Evolutionary conservation across 2,329 filamentous ascomycete genomes (phyloP), one percentile per base, ranked within the genome.

Genomic region (Beauveria scarabaeidicola): DNA sequence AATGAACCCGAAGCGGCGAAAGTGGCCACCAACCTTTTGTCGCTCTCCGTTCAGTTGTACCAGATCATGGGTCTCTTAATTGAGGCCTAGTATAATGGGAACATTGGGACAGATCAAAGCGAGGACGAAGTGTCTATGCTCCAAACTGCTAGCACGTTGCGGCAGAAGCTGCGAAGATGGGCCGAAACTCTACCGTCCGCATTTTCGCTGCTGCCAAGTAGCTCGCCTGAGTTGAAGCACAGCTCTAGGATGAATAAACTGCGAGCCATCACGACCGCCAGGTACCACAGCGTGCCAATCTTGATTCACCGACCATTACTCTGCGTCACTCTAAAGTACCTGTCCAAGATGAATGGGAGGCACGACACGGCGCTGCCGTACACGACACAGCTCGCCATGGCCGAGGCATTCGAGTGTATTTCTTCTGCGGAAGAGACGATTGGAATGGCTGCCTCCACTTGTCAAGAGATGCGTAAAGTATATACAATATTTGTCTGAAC

Each of bases 231-330:
- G 48, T 63, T 32, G 27, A 53, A 32, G 27, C 55, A 61, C 11
- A 64, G 63, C 46, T 51, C 61, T 5, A 59, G 63, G 27, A 64
- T 60, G 61, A 73, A 64, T 63, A 70, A 65, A 7, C 73, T 78
- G 43, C 69, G 71, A 3, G 68, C 79, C 8, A 74, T 81, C 3
- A 66, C 72, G 4, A 68, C 70, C 0, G 54, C 73, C 2, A 60
- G 72, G 15, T 69, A 72, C 50, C 69, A 70, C 43, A 73, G 70
- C 53, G 55, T 73, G 11, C 68, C 66, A 13, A 65, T 73, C 0
- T 64, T 74, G 1, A 65, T 68, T 1, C 68, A 72, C 43, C 63
- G 72, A 1, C 69, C 70, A 1, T 61, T 69, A 8, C 53, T 71
- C 1, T 52, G 40, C 43, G 27, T 43, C 8, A 53, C 53, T 5